Evolutionary conservation across 1,284 basidiomycete species (phyloP).

Genomic region (Cutaneotrichosporon sp.): DNA sequence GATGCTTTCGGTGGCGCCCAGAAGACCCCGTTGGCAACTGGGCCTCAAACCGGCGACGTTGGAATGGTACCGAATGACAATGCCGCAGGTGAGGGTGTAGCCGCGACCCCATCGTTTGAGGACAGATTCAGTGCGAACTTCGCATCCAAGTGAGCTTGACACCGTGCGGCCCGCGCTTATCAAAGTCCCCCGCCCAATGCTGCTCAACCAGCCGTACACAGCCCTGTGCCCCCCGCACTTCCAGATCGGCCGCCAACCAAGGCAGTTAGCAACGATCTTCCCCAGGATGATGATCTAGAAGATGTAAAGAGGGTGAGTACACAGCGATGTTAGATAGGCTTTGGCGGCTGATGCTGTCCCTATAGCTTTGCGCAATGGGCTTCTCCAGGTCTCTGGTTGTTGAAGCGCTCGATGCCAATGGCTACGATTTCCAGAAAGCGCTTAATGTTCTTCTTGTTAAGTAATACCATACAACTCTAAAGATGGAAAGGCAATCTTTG

Average conservation of each 20-base stretch:
- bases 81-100: no score
- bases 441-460: slow-evolving; percentile 43
- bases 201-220: neutral
- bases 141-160: slow-evolving; percentile 1
- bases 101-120: slow-evolving; percentile 49
- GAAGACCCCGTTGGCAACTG: neutral
- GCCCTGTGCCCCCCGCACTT: slow-evolving; percentile 20
- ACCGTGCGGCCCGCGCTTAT: no score
- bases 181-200: neutral
- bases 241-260: slow-evolving; percentile 28
- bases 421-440: slow-evolving; percentile 48
- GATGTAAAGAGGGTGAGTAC: slow-evolving; percentile 46
- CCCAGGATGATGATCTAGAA: slow-evolving; percentile 47
- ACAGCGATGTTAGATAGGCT: neutral
- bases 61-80: no score
- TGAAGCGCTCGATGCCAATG: slow-evolving; percentile 46
- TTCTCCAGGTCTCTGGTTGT: slow-evolving; percentile 43
- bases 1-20: neutral
- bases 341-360: neutral
- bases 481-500: neutral
- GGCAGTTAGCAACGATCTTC: slow-evolving; percentile 6
- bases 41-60: neutral
- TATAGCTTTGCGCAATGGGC: slow-evolving; percentile 46
- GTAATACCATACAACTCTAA: neutral
- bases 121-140: slow-evolving; percentile 52